Conservation (phyloP, 371 early-diverging fungal genomes). For the Mortierella sp. region DNA sequence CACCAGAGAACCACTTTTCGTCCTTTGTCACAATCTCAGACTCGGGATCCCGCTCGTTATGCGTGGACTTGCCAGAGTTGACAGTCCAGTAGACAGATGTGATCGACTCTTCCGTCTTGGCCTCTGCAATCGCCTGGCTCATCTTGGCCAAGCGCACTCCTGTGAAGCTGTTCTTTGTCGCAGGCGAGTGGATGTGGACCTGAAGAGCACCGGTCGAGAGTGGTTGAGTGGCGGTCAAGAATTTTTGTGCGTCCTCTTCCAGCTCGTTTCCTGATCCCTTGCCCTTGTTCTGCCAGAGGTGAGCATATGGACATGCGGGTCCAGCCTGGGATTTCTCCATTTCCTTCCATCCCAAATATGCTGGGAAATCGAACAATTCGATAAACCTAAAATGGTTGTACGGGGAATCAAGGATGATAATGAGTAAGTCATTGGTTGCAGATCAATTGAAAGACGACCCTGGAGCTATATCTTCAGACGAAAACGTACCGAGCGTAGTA, state of each 20-base stretch:
- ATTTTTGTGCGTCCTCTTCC: slow-evolving; percentile 38
- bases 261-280: slow-evolving; percentile 51
- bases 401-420: not conserved
- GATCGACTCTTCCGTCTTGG: not conserved
- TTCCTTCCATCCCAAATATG: slow-evolving; percentile 63
- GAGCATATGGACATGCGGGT: slow-evolving; percentile 72
- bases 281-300: slow-evolving; percentile 70
- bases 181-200: slow-evolving; percentile 43
- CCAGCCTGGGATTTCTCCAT: slow-evolving; percentile 58
- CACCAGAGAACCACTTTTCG: slow-evolving; percentile 55
- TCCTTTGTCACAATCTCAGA: slow-evolving; percentile 49
- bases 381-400: slow-evolving; percentile 52
- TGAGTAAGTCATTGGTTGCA: not conserved
- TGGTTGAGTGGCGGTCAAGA: slow-evolving; percentile 36
- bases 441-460: not conserved
- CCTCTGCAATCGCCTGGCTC: slow-evolving; percentile 27
- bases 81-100: slow-evolving; percentile 46
- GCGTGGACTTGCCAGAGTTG: slow-evolving; percentile 34
- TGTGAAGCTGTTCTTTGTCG: slow-evolving; percentile 37
- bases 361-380: slow-evolving; percentile 62
- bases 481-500: slow-evolving; percentile 65
- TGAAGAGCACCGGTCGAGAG: slow-evolving; percentile 40
- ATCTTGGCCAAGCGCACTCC: slow-evolving; percentile 39
- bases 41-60: slow-evolving; percentile 39
- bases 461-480: too few species aligned